A percentile compares a stretch with the other conserved stretches of the same genome.
These are phyloP conservation scores for Hemileccinum impolitum DNA, from an alignment of 768 basidiomycete genomes.

Conservation along the genomic window DNA sequence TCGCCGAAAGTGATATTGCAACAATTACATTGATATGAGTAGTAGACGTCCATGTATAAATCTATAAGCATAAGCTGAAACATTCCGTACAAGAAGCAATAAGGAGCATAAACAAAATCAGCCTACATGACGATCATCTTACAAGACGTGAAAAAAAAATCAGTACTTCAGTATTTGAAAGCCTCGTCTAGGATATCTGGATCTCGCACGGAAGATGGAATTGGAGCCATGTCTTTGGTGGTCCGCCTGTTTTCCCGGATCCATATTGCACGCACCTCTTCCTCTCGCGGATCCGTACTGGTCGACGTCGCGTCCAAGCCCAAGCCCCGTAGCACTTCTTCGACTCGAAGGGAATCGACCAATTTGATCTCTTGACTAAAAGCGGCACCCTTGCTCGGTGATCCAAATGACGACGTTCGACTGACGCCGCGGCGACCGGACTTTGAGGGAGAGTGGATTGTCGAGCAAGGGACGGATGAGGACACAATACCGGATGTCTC, in stretches of 20 bases:
- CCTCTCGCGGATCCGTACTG: conserved; percentile 37
- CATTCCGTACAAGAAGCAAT: conserved; percentile 8
- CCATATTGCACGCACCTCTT: conserved; percentile 44
- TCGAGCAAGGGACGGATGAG: conserved; percentile 29
- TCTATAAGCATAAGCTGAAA: conserved; percentile 21
- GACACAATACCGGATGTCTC: conserved; percentile 70
- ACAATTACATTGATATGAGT: conserved; percentile 8
- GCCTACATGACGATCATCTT: conserved; percentile 7
- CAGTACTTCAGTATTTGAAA: conserved; percentile 35
- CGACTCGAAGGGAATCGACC: conserved; percentile 58
- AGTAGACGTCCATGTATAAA: conserved; percentile 18
- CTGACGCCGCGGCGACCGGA: conserved; percentile 51
- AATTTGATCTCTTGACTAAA: conserved; percentile 48
- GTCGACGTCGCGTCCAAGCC: conserved; percentile 34
- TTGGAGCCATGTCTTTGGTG: conserved; percentile 33
- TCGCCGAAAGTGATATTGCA: neutral
- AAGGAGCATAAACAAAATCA: conserved; percentile 9
- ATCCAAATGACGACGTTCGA: conserved; percentile 58
- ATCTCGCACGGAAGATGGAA: conserved; percentile 4
- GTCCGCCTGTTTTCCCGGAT: conserved; percentile 38
- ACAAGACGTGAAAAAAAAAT: conserved; percentile 5
- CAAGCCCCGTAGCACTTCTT: conserved; percentile 70
- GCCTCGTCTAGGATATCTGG: conserved; percentile 30
- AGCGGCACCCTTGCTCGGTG: conserved; percentile 20
- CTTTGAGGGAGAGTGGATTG: conserved; percentile 39